Evolutionary conservation across 2,329 filamentous ascomycete genomes (phyloP).

Genomic region (Knoxdaviesia proteae): DNA sequence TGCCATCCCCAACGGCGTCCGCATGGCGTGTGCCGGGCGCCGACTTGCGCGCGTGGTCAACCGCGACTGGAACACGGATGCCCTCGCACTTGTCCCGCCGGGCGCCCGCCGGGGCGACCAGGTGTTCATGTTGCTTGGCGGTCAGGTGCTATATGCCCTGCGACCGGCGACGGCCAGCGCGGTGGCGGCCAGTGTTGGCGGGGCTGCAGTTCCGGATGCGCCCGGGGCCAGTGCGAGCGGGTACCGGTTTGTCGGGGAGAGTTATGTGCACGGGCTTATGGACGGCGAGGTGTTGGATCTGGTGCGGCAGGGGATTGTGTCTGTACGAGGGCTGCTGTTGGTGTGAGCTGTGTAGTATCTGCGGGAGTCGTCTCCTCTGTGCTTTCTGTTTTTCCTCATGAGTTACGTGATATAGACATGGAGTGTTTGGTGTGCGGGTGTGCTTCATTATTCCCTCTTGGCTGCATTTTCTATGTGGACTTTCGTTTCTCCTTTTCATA

Average conservation of each 20-base stretch:
- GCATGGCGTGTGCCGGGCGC: conserved; percentile 5
- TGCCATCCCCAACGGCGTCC: conserved; percentile 1
- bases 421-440: too few species aligned
- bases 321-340: conserved; percentile 4
- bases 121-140: conserved; percentile 7
- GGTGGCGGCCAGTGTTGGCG: too few species aligned
- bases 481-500: too few species aligned
- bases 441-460: too few species aligned
- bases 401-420: too few species aligned
- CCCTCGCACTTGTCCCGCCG: conserved; percentile 5
- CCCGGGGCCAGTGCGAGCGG: not conserved
- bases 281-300: conserved; percentile 8
- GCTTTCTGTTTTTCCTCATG: too few species aligned
- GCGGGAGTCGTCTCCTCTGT: too few species aligned
- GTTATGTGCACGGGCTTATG: conserved; percentile 10
- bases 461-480: too few species aligned
- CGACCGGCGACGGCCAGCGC: conserved; percentile 1
- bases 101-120: conserved; percentile 6
- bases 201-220: too few species aligned
- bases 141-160: conserved; percentile 7
- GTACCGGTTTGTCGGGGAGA: conserved; percentile 9
- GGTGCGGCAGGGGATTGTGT: conserved; percentile 4
- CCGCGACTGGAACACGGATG: conserved; percentile 5
- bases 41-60: conserved; percentile 5
- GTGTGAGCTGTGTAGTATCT: not conserved